Conservation (phyloP, 164 flowering plant species). For the Saururus chinensis region DNA sequence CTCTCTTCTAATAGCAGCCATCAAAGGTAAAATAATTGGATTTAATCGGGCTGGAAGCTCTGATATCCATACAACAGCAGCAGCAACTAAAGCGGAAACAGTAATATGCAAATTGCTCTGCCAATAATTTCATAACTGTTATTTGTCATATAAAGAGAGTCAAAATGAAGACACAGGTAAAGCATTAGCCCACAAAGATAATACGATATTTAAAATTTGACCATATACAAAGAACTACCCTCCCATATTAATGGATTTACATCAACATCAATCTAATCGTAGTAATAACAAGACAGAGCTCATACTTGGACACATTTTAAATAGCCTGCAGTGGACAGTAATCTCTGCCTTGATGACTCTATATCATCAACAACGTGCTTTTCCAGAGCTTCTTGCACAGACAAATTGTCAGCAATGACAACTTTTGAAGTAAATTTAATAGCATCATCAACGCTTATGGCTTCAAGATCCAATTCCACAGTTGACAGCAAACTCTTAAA, state of each 20-base stretch:
- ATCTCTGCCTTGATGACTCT: constrained; percentile 66
- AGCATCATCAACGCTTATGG: constrained; percentile 68
- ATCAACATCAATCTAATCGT: no score
- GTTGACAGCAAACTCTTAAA: constrained; percentile 25
- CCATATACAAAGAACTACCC: no score
- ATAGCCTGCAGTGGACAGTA: constrained; percentile 79
- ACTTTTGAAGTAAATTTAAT: constrained; percentile 67
- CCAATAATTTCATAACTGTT: constrained; percentile 12
- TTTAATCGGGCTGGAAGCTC: constrained; percentile 78
- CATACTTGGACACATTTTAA: constrained; percentile 88
- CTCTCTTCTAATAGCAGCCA: constrained; percentile 93
- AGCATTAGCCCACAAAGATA: no score
- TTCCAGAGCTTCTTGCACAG: constrained; percentile 26
- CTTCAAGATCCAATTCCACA: constrained; percentile 36
- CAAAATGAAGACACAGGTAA: no score
- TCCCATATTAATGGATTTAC: no score
- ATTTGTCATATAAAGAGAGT: background rate
- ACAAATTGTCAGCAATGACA: constrained; percentile 14
- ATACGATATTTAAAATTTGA: no score
- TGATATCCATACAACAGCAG: constrained; percentile 92
- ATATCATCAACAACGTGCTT: constrained; percentile 46
- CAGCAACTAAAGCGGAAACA: constrained; percentile 78
- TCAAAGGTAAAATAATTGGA: constrained; percentile 86
- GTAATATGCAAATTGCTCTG: constrained; percentile 93
- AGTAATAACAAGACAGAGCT: no score